Base-by-base conservation (phyloP, 1,284 basidiomycete species). In the Caloboletus inedulis region DNA sequence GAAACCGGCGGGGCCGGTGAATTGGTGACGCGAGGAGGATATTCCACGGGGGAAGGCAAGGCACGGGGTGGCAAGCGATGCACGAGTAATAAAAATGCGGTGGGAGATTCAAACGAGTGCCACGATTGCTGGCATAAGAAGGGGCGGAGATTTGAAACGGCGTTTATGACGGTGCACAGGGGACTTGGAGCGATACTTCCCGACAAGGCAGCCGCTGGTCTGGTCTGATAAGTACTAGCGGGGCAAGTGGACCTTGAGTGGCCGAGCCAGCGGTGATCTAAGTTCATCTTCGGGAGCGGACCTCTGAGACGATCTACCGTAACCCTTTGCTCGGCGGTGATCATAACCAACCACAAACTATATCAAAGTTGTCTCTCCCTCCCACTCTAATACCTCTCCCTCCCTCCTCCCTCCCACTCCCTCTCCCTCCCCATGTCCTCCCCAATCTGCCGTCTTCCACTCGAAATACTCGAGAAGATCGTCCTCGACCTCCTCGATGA, bases 401-500 rank as follows among this genome's bases (percentile, higher is more conserved):
- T n/a, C 7, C 27, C 25, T 25, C 25, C 33, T 27, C 23, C 16
- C 30, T 16, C 23, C 23, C 23, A 23, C 23, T n/a, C n/a, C 29
- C 31, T 33, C 12, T 7, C 31, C 30, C 31, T 4, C 42, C 3
- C 23, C 48, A 60, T 64, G 55, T 7, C 47, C 18, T 42, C 69
- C 18, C 57, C 56, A 51, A 47, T 77, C 44, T 55, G 50, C 56
- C 55, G 56, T 21, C 70, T 88, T 30, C 88, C 87, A 9, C 62
- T 69, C 48, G 84, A 87, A 62, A 65, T 89, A 56, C 69, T 89
- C 62, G 73, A 80, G 42, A 62, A 73, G 56, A 80, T 91, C 64
- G 79, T 76, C 35, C 70, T 77, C 61, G 70, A 80, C 46, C 62
- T 79, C 59, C 69, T 75, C 53, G 59, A 69, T 43, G 60, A 73